phyloP scores from a whole-genome alignment of 2,329 filamentous ascomycete species.

The Botryosphaeria dothidea region DNA sequence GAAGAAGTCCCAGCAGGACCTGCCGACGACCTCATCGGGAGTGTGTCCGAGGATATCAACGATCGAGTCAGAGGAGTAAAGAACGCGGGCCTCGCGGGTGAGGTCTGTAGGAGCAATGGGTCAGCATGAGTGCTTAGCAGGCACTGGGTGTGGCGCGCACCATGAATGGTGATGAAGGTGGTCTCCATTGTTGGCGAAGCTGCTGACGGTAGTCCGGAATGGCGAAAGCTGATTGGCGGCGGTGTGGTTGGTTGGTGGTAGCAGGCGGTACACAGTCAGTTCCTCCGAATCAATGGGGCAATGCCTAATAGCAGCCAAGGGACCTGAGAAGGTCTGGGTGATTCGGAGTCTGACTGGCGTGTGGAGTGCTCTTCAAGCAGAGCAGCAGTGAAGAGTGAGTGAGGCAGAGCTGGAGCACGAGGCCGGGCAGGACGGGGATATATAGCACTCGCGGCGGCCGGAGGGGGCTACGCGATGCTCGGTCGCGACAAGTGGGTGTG shows the following conservation, averaged over 20 bases:
- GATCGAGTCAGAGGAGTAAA: slow-evolving; percentile 83
- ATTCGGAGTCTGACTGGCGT: slow-evolving; percentile 11
- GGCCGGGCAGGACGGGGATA: not conserved
- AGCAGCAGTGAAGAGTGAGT: not conserved
- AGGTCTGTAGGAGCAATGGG: slow-evolving; percentile 59
- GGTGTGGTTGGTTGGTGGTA: not conserved
- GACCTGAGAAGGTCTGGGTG: slow-evolving; percentile 9
- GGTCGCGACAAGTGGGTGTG: not conserved
- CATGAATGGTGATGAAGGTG: slow-evolving; percentile 90
- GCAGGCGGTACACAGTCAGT: not conserved
- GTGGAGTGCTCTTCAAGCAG: not conserved
- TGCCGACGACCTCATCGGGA: slow-evolving; percentile 72
- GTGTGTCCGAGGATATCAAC: slow-evolving; percentile 79
- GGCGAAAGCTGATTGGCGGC: not conserved
- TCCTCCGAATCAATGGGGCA: slow-evolving; percentile 15
- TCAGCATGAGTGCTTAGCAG: slow-evolving; percentile 14
- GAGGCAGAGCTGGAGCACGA: not conserved
- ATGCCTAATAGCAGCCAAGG: slow-evolving; percentile 18
- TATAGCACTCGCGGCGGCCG: not conserved
- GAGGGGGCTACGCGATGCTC: no score
- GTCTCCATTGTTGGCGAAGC: slow-evolving; percentile 63
- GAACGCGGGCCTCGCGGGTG: slow-evolving; percentile 71
- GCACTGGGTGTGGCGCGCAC: slow-evolving; percentile 44
- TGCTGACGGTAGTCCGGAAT: not conserved
- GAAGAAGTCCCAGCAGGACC: slow-evolving; percentile 83